phyloP scores from a whole-genome alignment of 2,329 filamentous ascomycete genomes.

The Penicillium sp. region DNA sequence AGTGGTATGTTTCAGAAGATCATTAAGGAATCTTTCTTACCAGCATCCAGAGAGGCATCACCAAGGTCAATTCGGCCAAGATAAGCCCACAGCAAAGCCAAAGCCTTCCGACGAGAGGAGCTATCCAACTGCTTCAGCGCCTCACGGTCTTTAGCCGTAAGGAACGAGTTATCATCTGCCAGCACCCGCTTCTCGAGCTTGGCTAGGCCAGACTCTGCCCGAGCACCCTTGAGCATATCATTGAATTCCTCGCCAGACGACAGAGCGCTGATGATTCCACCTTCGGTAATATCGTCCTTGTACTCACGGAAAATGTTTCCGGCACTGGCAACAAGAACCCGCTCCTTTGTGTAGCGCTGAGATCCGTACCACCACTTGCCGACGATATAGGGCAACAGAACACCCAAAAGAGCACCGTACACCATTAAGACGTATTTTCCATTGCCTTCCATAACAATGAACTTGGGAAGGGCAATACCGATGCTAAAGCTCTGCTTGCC shows the following conservation, averaged over 20 bases:
- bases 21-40: slow-evolving; percentile 17
- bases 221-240: slow-evolving; percentile 63
- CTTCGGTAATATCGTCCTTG: slow-evolving; percentile 70
- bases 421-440: slow-evolving; percentile 90
- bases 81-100: slow-evolving; percentile 91
- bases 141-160: slow-evolving; percentile 65
- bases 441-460: slow-evolving; percentile 85
- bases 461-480: slow-evolving; percentile 86
- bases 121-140: slow-evolving; percentile 73
- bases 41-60: slow-evolving; percentile 64
- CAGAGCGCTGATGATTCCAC: slow-evolving; percentile 68
- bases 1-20: slow-evolving; percentile 8
- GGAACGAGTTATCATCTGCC: slow-evolving; percentile 48
- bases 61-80: slow-evolving; percentile 78
- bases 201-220: slow-evolving; percentile 68
- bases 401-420: slow-evolving; percentile 78
- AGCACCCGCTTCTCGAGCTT: slow-evolving; percentile 76
- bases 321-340: slow-evolving; percentile 82
- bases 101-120: slow-evolving; percentile 69
- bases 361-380: slow-evolving; percentile 99
- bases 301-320: slow-evolving; percentile 93
- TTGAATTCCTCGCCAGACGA: slow-evolving; percentile 82
- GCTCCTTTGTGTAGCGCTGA: slow-evolving; percentile 84
- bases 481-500: slow-evolving; percentile 98
- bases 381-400: slow-evolving; percentile 83